phyloP scores from a whole-genome alignment of 768 basidiomycete species.

The Grammothele lineata region DNA sequence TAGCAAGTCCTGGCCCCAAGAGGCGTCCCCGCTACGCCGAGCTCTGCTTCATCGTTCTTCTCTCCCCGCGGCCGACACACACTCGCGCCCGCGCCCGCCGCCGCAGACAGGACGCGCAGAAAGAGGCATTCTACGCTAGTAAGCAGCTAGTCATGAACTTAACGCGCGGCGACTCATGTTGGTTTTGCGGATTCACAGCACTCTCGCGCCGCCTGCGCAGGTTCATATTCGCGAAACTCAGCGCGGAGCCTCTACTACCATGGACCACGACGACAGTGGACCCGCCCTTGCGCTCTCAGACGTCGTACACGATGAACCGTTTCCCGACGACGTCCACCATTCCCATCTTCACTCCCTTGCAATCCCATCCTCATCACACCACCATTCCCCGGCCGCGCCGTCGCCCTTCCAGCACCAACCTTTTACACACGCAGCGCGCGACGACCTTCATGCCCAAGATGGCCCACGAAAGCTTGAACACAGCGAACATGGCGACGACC shows the following conservation, averaged over 20 bases:
- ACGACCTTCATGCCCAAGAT: slow-evolving; percentile 33
- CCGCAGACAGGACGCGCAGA: neutral
- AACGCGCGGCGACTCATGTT: slow-evolving; percentile 6
- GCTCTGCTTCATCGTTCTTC: neutral
- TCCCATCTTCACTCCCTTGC: slow-evolving; percentile 16
- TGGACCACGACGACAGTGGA: slow-evolving; percentile 50
- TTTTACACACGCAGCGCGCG: slow-evolving; percentile 16
- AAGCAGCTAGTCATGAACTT: neutral
- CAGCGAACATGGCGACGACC: slow-evolving; percentile 32
- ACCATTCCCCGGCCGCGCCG: slow-evolving; percentile 17
- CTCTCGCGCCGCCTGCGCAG: too few relatives aligned
- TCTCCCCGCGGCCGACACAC: neutral
- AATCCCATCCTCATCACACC: slow-evolving; percentile 10
- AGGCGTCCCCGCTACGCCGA: slow-evolving; percentile 1
- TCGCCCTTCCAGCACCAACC: slow-evolving; percentile 16
- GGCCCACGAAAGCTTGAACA: slow-evolving; percentile 31
- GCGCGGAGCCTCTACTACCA: slow-evolving; percentile 17
- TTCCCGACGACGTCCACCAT: slow-evolving; percentile 51
- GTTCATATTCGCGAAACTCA: too few relatives aligned
- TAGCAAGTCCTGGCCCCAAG: slow-evolving; percentile 11
- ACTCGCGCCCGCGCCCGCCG: neutral
- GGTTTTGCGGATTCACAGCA: neutral
- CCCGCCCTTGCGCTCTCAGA: slow-evolving; percentile 74
- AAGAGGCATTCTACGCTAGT: neutral
- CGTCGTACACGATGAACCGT: slow-evolving; percentile 77